phyloP scores from a whole-genome alignment of 2,329 filamentous ascomycete species.

The Pestalotiopsis sp. region DNA sequence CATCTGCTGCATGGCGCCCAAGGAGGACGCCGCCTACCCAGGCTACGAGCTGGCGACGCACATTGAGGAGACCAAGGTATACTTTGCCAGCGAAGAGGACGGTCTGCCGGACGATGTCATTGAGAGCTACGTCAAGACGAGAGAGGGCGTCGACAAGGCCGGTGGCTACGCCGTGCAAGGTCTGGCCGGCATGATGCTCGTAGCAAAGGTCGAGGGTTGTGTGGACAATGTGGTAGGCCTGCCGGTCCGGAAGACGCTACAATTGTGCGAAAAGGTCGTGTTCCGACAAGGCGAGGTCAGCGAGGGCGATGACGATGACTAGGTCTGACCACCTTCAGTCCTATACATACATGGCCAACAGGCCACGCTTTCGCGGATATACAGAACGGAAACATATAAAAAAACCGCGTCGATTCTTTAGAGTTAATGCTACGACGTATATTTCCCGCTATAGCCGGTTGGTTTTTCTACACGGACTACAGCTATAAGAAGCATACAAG shows the following conservation, averaged over 20 bases:
- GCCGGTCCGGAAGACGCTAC: slow-evolving; percentile 76
- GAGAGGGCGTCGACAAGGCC: slow-evolving; percentile 94
- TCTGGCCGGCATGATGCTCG: slow-evolving; percentile 79
- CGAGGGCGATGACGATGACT: slow-evolving; percentile 48
- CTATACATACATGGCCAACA: background rate
- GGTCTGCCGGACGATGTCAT: slow-evolving; percentile 78
- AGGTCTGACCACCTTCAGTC: slow-evolving; percentile 25
- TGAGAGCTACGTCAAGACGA: slow-evolving; percentile 74
- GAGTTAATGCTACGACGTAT: no score
- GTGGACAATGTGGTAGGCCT: slow-evolving; percentile 95
- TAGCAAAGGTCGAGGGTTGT: slow-evolving; percentile 86
- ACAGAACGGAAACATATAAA: no score
- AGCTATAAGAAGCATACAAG: no score
- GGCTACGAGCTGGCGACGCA: slow-evolving; percentile 82
- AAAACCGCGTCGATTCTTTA: no score
- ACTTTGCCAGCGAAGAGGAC: slow-evolving; percentile 69
- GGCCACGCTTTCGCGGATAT: no score
- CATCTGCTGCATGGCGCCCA: slow-evolving; percentile 79
- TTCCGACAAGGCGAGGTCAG: slow-evolving; percentile 72
- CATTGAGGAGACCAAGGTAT: slow-evolving; percentile 91
- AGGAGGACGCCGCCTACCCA: slow-evolving; percentile 78
- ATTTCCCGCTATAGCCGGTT: no score
- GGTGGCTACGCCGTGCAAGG: slow-evolving; percentile 96
- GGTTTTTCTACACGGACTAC: no score
- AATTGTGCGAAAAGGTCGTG: slow-evolving; percentile 86